Percentiles rank a stretch among this genome's conserved stretches.
These are phyloP conservation scores for Backusella tuberculispora DNA, from an alignment of 192 early-diverging fungal genomes.

Conservation along the genomic window DNA sequence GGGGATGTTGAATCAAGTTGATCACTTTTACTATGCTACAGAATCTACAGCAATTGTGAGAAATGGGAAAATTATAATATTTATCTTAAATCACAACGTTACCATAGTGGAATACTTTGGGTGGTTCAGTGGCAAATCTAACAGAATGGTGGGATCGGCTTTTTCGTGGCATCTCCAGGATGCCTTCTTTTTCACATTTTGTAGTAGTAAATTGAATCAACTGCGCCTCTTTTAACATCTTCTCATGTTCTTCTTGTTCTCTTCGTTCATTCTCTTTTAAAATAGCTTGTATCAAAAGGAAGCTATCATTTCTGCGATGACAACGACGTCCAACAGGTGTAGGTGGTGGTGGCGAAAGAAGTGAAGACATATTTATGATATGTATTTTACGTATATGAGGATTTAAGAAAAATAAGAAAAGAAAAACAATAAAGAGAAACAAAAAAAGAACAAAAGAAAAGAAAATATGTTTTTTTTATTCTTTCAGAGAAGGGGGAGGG, in stretches of 20 bases:
- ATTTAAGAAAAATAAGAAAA: neutral
- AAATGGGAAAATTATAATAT: neutral
- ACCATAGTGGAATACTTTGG: conserved; percentile 23
- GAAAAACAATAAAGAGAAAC: neutral
- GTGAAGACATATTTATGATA: conserved; percentile 9
- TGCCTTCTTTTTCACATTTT: conserved; percentile 5
- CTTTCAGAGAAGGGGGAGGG: neutral
- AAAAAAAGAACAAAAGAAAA: conserved; percentile 15
- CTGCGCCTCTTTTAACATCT: conserved; percentile 12
- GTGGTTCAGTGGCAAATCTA: conserved; percentile 30
- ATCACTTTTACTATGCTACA: neutral
- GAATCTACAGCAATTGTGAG: neutral
- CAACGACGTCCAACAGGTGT: conserved; percentile 11
- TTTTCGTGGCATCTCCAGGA: conserved; percentile 17
- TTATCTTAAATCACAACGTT: neutral
- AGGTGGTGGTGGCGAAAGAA: conserved; percentile 19
- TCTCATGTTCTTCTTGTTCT: conserved; percentile 14
- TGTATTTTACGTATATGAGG: neutral
- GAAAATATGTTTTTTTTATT: neutral
- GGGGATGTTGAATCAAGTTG: neutral
- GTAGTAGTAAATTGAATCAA: neutral
- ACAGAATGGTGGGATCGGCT: conserved; percentile 23
- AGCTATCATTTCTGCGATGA: conserved; percentile 18
- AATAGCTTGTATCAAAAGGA: conserved; percentile 15
- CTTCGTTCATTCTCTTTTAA: conserved; percentile 1